These are phyloP conservation scores for Saccharomycopsis javanensis DNA, from an alignment of 805 yeast genomes.

Conservation along the genomic window DNA sequence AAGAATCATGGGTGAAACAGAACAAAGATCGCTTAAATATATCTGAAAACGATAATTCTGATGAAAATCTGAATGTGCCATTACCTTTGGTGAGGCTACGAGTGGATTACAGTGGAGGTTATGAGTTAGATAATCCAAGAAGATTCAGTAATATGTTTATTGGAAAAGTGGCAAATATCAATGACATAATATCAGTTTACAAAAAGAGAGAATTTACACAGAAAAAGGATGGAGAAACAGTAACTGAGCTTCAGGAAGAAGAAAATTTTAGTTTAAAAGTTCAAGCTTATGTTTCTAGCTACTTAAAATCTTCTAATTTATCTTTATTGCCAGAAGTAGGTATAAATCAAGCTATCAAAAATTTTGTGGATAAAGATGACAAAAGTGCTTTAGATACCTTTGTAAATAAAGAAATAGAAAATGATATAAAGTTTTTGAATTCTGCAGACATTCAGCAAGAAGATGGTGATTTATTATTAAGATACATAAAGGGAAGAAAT, in stretches of 20 bases:
- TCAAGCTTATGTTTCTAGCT: slow-evolving; percentile 52
- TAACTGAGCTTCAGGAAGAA: slow-evolving; percentile 27
- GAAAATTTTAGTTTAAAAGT: slow-evolving; percentile 36
- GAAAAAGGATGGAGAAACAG: slow-evolving; percentile 14
- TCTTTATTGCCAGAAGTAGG: slow-evolving; percentile 68
- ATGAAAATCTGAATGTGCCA: slow-evolving; percentile 31
- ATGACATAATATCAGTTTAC: slow-evolving; percentile 69
- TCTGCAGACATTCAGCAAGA: slow-evolving; percentile 20
- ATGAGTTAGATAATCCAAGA: slow-evolving; percentile 83
- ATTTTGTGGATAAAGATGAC: slow-evolving; percentile 76
- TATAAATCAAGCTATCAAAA: slow-evolving; percentile 59
- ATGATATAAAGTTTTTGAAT: slow-evolving; percentile 41
- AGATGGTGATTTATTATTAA: slow-evolving; percentile 4
- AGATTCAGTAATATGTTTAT: slow-evolving; percentile 85
- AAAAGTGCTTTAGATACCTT: slow-evolving; percentile 58
- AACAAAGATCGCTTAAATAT: neutral
- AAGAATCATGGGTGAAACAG: slow-evolving; percentile 35
- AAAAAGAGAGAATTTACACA: slow-evolving; percentile 34
- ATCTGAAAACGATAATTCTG: neutral
- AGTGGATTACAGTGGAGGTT: slow-evolving; percentile 86
- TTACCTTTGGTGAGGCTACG: slow-evolving; percentile 73
- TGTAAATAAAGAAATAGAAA: slow-evolving; percentile 44
- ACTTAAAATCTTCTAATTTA: slow-evolving; percentile 52
- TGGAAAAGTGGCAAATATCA: slow-evolving; percentile 84
- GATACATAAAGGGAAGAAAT: slow-evolving; percentile 5